Conservation (phyloP, 441 rosid species). For the Croton laevigatus region DNA sequence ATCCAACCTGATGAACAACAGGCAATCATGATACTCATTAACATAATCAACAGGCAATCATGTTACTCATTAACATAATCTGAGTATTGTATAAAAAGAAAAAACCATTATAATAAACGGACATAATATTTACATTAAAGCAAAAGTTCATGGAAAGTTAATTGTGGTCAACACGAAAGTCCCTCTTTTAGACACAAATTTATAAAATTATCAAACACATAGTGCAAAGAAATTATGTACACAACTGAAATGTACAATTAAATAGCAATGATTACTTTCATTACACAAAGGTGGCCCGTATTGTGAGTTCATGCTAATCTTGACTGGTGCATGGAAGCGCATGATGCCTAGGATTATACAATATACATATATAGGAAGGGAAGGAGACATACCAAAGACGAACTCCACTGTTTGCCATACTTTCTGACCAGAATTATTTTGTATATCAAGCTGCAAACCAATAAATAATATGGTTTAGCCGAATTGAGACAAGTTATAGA, state of each 20-base stretch:
- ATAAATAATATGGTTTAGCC: conserved; percentile 16
- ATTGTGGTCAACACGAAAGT: neutral
- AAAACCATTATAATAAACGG: neutral
- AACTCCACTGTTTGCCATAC: conserved; percentile 89
- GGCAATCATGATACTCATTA: conserved; percentile 25
- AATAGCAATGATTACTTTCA: neutral
- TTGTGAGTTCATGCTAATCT: neutral
- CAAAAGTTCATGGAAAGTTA: neutral
- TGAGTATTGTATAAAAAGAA: too few species aligned
- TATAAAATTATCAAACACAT: neutral
- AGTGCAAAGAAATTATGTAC: too few species aligned
- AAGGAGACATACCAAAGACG: conserved; percentile 57
- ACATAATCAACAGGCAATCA: too few species aligned
- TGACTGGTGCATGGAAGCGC: neutral
- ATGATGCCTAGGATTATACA: neutral
- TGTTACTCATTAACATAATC: conserved; percentile 5
- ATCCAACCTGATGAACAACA: conserved; percentile 75
- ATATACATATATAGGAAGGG: neutral
- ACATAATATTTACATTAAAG: conserved; percentile 7
- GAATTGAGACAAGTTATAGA: conserved; percentile 1
- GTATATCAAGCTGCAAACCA: conserved; percentile 86
- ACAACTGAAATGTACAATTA: neutral
- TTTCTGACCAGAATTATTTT: conserved; percentile 79
- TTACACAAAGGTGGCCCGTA: neutral
- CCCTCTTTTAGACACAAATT: neutral